Base-by-base conservation (phyloP, 1,284 basidiomycete genomes). In the Ceratobasidium sp. region DNA sequence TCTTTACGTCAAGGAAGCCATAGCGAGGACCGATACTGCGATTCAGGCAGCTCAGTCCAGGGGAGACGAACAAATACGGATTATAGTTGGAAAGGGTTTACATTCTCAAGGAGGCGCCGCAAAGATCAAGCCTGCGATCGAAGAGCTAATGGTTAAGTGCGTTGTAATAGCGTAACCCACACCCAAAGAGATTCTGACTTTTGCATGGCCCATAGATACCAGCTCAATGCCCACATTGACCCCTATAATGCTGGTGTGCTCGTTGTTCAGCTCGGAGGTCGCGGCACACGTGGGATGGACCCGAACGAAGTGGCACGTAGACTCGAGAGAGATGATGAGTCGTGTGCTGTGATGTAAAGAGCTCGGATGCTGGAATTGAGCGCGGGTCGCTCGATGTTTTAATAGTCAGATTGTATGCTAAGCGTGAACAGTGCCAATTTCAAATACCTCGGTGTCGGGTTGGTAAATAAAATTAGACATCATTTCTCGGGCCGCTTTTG, bases 81-180 rank as follows among this genome's bases (percentile, higher is more conserved):
- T 98, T 72, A 96, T 98, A 73, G 94, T 97, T 57, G 95, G 84
- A 68, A 78, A 80, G 79, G 96, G 96, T 13, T 81, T 96, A 22
- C 96, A 99, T 78, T 96, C 93, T 29, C 80, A 84, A 55, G 85
- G 87, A 31, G 89, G 91, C 67, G 84, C 87, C 13, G 90, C 93
- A 0, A 97, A 97, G 80, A 86, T 98, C 77, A 96, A 93, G 77
- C 96, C 96, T 22, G 96, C 95, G 2, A 91, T 99, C 55, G 92
- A 92, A 77, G 88, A 92, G 56, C 80, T 98, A 68, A 93, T 96
- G 87, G 83, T 84, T 71, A 91, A 90, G 90, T 92, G 73, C 43
- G 83, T 77, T 10, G 15, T 15, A 35, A 22, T 32, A n/a, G n/a
- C 17, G 35, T 10, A 8, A 13, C 38, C n/a, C n/a, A n/a, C 20